phyloP scores from a whole-genome alignment of 805 yeast species.

The Schizosaccharomyces osmophilus region DNA sequence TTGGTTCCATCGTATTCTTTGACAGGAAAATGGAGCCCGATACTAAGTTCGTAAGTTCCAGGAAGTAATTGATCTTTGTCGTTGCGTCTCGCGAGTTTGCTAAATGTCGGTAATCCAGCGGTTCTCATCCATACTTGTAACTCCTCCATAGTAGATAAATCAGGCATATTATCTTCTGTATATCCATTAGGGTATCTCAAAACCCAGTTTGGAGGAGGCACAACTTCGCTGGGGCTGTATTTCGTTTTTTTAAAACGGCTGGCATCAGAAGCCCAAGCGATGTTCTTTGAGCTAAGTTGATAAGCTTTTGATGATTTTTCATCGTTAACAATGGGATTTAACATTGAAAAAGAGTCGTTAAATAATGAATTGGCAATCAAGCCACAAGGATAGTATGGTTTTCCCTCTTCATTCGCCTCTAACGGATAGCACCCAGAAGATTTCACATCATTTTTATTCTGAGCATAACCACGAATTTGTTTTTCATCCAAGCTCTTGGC shows the following conservation, averaged over 20 bases:
- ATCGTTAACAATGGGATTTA: not conserved
- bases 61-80: conserved; percentile 27
- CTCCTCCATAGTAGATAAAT: conserved; percentile 51
- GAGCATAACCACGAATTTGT: conserved; percentile 60
- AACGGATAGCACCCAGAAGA: conserved; percentile 38
- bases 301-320: conserved; percentile 8
- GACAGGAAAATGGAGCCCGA: conserved; percentile 59
- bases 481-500: conserved; percentile 61
- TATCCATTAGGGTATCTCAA: conserved; percentile 65
- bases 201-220: conserved; percentile 88
- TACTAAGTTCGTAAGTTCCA: conserved; percentile 47
- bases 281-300: conserved; percentile 29
- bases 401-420: conserved; percentile 25
- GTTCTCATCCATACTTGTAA: conserved; percentile 97
- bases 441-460: conserved; percentile 25
- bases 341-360: conserved; percentile 52
- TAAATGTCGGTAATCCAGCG: conserved; percentile 74
- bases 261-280: conserved; percentile 69
- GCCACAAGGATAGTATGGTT: conserved; percentile 78
- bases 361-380: conserved; percentile 77
- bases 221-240: conserved; percentile 44
- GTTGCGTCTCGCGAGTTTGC: conserved; percentile 59
- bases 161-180: conserved; percentile 57
- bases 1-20: conserved; percentile 72
- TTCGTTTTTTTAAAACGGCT: conserved; percentile 46